phyloP scores from a whole-genome alignment of 768 basidiomycete genomes.

The Hericium coralloides region DNA sequence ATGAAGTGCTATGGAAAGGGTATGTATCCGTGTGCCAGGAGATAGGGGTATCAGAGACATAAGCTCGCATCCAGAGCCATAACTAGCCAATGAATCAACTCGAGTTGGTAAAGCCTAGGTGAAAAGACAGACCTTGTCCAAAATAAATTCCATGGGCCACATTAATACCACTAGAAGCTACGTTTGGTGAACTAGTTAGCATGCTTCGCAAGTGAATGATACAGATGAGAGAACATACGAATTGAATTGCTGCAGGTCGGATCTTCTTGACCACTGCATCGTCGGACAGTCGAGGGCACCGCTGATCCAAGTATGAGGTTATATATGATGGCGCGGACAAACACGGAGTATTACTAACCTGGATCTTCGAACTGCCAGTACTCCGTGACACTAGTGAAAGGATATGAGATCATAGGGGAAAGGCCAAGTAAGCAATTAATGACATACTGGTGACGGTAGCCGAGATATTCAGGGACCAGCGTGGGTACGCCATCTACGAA shows the following conservation, averaged over 20 bases:
- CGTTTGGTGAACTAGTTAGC: background rate
- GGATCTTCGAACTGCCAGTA: conserved; percentile 44
- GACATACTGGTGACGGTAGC: conserved; percentile 38
- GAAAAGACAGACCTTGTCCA: conserved; percentile 27
- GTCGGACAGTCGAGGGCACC: conserved; percentile 27
- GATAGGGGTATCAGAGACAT: conserved; percentile 1
- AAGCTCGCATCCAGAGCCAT: conserved; percentile 9
- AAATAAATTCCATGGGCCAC: conserved; percentile 39
- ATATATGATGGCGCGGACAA: too few relatives aligned
- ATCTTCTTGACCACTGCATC: conserved; percentile 37
- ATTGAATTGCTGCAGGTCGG: conserved; percentile 39
- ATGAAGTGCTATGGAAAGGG: background rate
- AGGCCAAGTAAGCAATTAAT: background rate
- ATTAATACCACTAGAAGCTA: conserved; percentile 41
- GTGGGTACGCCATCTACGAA: conserved; percentile 42
- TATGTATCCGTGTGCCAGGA: background rate
- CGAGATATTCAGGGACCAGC: conserved; percentile 34
- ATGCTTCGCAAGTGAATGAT: background rate
- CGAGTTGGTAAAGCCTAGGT: background rate
- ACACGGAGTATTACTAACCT: conserved; percentile 13
- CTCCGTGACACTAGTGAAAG: conserved; percentile 22
- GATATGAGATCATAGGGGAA: conserved; percentile 15
- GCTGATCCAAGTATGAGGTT: conserved; percentile 1
- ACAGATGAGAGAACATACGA: conserved; percentile 22
- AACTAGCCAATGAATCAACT: background rate